Base-by-base conservation (phyloP, 306 rosid genomes). In the Acacia melanoxylon region DNA sequence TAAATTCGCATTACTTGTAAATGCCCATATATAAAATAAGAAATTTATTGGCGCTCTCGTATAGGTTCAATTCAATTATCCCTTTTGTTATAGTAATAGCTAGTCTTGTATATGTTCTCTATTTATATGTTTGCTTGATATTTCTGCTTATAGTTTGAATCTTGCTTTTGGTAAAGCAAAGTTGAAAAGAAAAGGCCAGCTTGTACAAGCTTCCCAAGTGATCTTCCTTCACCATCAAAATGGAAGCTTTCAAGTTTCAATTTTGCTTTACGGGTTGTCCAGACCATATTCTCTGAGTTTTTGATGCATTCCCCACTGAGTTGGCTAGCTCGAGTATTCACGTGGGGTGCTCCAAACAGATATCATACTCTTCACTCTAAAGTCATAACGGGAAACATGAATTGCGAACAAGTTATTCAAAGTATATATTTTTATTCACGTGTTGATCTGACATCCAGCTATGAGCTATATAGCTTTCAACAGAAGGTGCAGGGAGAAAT, bases 251-350 rank as follows among this genome's bases (percentile, higher is more conserved):
- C 35, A n/a, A 42, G 46, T 42, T 48, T 70, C 56, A 22, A 44
- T 71, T 71, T 71, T 35, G 14, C 75, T 71, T 71, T 71, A 71
- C 58, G 75, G 75, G 75, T 71, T 71, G 75, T 71, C 75, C 37
- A 71, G 10, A 25, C 56, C 75, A 44, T 54, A 58, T 58, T 58
- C 65, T 58, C 29, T 24, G 27, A 12, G 52, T 70, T 11, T 20
- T 42, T 1, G 74, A 24, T 69, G 22, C 74, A 68, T 68, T 68
- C 51, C 42, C 52, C 6, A 41, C 27, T 42, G 33, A 42, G 74
- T 22, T 69, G 74, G 74, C 14, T 69, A n/a, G 54, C 31, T 11
- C 42, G 12, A 19, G 16, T 4, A 29, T 29, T 72, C 76, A 72
- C 59, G 25, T 72, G 76, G 59, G 59, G 41, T 45, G 76, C 59